These are phyloP conservation scores for Citrullus colocynthis DNA, from an alignment of 306 rosid genomes.

Conservation along the genomic window DNA sequence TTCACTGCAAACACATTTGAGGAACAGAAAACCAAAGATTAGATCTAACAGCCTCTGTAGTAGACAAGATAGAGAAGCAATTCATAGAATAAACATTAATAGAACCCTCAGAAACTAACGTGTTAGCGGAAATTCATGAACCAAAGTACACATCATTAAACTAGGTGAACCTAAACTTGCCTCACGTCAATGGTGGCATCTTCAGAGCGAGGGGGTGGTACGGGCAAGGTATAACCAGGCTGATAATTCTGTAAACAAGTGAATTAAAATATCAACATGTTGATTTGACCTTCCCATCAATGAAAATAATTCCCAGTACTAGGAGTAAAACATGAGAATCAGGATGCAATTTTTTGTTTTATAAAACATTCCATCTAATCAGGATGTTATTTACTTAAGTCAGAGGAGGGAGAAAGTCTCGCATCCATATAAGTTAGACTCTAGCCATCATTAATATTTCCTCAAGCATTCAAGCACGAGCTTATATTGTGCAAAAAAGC, in stretches of 20 bases:
- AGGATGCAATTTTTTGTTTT: not conserved
- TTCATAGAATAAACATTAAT: not conserved
- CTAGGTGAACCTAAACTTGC: slow-evolving; percentile 22
- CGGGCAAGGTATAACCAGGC: slow-evolving; percentile 79
- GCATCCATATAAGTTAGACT: not conserved
- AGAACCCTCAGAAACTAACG: not conserved
- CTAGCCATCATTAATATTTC: not conserved
- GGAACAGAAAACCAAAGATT: slow-evolving; percentile 5
- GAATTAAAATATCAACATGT: not conserved
- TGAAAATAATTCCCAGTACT: not conserved
- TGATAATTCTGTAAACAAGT: slow-evolving; percentile 53
- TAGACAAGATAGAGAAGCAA: not conserved
- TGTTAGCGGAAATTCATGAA: not conserved
- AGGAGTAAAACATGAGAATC: not conserved
- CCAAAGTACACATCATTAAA: not conserved
- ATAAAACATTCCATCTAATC: too few relatives aligned
- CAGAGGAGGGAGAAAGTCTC: not conserved
- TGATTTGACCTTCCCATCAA: not conserved
- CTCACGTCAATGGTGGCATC: slow-evolving; percentile 88
- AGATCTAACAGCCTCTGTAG: not conserved
- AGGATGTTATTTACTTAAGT: too few relatives aligned
- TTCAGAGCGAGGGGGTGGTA: slow-evolving; percentile 57
- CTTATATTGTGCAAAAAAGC: not conserved
- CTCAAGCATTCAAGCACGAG: not conserved
- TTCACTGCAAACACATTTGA: slow-evolving; percentile 31